phyloP scores from a whole-genome alignment of 2,329 filamentous ascomycete genomes.

The Xylaria sp. region DNA sequence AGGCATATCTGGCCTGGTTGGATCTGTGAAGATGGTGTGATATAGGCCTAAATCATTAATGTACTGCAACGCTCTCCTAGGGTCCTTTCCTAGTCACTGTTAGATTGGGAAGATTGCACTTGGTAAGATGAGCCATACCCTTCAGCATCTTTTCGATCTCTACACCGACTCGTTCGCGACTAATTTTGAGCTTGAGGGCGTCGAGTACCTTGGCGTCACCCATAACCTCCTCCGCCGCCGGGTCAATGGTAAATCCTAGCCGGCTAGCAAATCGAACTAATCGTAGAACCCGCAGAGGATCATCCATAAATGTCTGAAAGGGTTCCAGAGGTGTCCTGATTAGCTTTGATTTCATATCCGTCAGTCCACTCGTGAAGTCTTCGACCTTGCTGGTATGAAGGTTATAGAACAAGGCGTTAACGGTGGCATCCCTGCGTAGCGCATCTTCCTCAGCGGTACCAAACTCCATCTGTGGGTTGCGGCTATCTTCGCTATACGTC shows the following conservation, averaged over 20 bases:
- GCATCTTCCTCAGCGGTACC: conserved; percentile 92
- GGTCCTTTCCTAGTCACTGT: conserved; percentile 38
- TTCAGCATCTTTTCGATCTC: conserved; percentile 93
- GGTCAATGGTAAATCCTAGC: conserved; percentile 78
- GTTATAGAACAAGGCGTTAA: conserved; percentile 97
- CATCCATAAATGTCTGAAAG: conserved; percentile 91
- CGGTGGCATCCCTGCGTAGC: conserved; percentile 84
- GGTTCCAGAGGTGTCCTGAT: conserved; percentile 88
- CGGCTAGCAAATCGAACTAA: conserved; percentile 90
- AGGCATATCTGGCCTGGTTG: conserved; percentile 57
- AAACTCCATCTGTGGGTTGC: conserved; percentile 92
- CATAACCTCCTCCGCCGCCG: conserved; percentile 74
- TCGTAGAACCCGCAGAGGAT: conserved; percentile 84
- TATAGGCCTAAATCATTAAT: conserved; percentile 73
- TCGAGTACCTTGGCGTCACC: conserved; percentile 75
- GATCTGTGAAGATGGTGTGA: conserved; percentile 74
- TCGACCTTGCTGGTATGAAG: conserved; percentile 79
- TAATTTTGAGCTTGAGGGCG: conserved; percentile 86
- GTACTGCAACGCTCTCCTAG: conserved; percentile 47
- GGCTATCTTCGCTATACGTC: conserved; percentile 84
- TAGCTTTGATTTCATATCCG: conserved; percentile 73
- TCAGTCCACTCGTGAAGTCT: conserved; percentile 81
- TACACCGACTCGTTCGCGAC: conserved; percentile 82
- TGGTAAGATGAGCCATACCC: conserved; percentile 50
- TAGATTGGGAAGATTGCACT: not conserved